phyloP scores from a whole-genome alignment of 2,329 filamentous ascomycete genomes.

The Helminthosporium solani region DNA sequence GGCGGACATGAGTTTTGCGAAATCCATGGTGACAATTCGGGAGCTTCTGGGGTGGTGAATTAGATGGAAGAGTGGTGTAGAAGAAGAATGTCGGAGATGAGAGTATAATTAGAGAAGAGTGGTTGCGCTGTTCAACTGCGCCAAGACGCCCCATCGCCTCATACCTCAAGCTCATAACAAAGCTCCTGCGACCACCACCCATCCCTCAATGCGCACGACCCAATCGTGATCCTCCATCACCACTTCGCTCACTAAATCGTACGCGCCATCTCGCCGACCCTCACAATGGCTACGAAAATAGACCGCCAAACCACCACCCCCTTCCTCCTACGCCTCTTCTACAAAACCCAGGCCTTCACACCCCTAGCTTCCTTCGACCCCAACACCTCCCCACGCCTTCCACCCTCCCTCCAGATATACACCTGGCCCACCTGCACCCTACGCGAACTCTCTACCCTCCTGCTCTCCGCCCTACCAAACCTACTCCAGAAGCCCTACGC shows the following conservation, averaged over 20 bases:
- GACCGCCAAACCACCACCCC: slow-evolving; percentile 73
- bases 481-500: slow-evolving; percentile 72
- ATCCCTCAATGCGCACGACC: not conserved
- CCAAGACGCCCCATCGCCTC: too few species aligned
- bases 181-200: too few species aligned
- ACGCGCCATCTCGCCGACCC: slow-evolving; percentile 2
- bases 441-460: slow-evolving; percentile 74
- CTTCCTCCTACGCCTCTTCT: slow-evolving; percentile 85
- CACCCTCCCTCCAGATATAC: slow-evolving; percentile 75
- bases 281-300: slow-evolving; percentile 47
- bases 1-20: slow-evolving; percentile 87
- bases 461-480: slow-evolving; percentile 67
- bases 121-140: not conserved
- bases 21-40: slow-evolving; percentile 69
- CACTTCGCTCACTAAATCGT: too few species aligned
- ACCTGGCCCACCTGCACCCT: slow-evolving; percentile 83
- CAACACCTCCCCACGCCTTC: slow-evolving; percentile 47
- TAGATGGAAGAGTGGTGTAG: not conserved
- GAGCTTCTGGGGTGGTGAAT: not conserved
- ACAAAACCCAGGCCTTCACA: slow-evolving; percentile 72
- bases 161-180: too few species aligned
- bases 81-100: not conserved
- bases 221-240: too few species aligned
- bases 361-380: slow-evolving; percentile 68
- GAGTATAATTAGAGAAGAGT: not conserved